Base-by-base conservation (phyloP, 768 basidiomycete genomes). In the Strobilomyces confusus region DNA sequence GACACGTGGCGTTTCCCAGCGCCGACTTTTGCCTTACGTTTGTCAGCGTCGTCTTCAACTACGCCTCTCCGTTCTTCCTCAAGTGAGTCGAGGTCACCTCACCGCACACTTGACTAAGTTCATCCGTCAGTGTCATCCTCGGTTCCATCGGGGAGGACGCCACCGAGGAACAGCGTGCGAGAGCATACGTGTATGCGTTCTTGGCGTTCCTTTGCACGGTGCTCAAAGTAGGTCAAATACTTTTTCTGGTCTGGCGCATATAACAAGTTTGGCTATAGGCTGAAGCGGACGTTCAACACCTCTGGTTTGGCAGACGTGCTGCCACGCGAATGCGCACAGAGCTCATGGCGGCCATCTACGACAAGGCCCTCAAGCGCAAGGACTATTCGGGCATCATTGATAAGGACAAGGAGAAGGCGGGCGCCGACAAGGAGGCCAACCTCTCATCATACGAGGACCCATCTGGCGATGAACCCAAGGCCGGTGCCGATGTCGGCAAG, bases 401-500 rank as follows among this genome's bases (percentile, higher is more conserved):
- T 47, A 79, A 79, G 63, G 77, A 75, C 34, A 72, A 70, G n/a
- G 53, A 54, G 3, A 63, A 65, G 23, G 62, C 63, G 4, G 60
- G 58, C 9, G 63, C 61, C 6, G 60, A 58, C 19, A 66, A 55
- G 26, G 65, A 59, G 30, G 56, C 59, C 9, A 65, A 63, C 17
- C 5, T 49, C 23, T 15, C 47, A 4, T 37, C 54, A 9, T 52
- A 59, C 5, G 44, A 77, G 70, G 63, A 68, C 46, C 32, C 63
- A 15, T 53, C 60, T 40, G 64, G 57, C 48, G 72, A 72, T 54
- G 75, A 89, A 29, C 80, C 84, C 1, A 86, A 81, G 59, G 80
- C 86, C 1, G 88, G 90, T 15, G 93, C 93, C 9, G 89, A 92
- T 65, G 77, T 89, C 13, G 93, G 93, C 13, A 93, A 94, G 67